These are phyloP conservation scores for Quercus mongolica DNA, from an alignment of 306 rosid species.

Conservation along the genomic window DNA sequence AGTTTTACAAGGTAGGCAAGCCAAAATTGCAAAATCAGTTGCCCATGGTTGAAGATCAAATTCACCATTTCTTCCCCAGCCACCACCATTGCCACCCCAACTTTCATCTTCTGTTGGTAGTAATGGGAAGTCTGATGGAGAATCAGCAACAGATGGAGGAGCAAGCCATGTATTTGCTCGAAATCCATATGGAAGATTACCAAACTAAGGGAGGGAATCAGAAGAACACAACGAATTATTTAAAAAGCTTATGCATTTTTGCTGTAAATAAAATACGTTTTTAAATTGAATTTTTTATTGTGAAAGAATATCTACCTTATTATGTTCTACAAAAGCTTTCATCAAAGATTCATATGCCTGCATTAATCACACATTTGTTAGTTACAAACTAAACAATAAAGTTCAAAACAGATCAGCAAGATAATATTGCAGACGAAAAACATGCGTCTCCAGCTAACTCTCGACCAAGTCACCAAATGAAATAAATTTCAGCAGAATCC, in stretches of 20 bases:
- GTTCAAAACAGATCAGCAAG: neutral
- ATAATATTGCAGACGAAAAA: neutral
- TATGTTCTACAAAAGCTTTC: slow-evolving; percentile 84
- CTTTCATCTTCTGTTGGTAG: slow-evolving; percentile 82
- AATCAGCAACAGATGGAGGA: slow-evolving; percentile 74
- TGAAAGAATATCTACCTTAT: slow-evolving; percentile 55
- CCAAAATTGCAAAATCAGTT: slow-evolving; percentile 62
- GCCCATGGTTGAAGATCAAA: slow-evolving; percentile 72
- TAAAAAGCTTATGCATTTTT: neutral
- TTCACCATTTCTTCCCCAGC: slow-evolving; percentile 69
- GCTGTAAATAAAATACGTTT: neutral
- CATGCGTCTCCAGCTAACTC: neutral
- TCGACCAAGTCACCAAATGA: neutral
- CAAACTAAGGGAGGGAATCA: slow-evolving; percentile 51
- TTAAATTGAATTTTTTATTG: slow-evolving; percentile 1
- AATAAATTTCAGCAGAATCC: neutral
- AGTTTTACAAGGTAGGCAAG: slow-evolving; percentile 81
- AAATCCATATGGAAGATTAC: slow-evolving; percentile 92
- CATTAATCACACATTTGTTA: slow-evolving; percentile 22
- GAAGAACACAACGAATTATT: neutral
- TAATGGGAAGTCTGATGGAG: slow-evolving; percentile 53
- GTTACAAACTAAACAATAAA: slow-evolving; percentile 6
- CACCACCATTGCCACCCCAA: slow-evolving; percentile 96
- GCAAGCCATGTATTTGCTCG: slow-evolving; percentile 96
- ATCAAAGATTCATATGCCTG: slow-evolving; percentile 85